A percentile compares a stretch with the other conserved stretches of the same genome.
phyloP scores from a whole-genome alignment of 768 basidiomycete species.

The Tricholoma furcatifolium region DNA sequence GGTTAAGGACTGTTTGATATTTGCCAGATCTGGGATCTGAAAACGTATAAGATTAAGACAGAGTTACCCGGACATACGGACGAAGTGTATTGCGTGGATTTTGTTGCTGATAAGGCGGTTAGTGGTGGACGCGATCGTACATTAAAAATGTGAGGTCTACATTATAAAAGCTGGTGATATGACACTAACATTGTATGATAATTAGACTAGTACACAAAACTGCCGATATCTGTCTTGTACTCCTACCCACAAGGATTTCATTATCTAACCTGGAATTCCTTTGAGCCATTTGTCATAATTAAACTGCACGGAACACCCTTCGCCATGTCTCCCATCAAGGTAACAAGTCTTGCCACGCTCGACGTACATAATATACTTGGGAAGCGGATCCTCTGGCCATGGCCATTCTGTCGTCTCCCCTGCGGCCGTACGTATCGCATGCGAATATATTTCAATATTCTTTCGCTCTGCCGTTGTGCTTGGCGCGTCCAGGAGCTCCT shows the following conservation, averaged over 20 bases:
- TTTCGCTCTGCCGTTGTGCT: constrained; percentile 52
- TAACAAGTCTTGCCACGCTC: constrained; percentile 37
- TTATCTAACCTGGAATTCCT: constrained; percentile 2
- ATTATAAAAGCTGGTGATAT: neutral
- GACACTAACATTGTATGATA: constrained; percentile 2
- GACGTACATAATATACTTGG: constrained; percentile 45
- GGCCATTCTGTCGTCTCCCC: constrained; percentile 35
- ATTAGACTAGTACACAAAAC: constrained; percentile 8
- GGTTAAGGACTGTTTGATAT: neutral
- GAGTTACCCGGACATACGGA: constrained; percentile 97
- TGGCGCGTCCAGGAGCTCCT: constrained; percentile 60
- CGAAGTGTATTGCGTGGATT: constrained; percentile 99
- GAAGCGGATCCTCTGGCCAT: constrained; percentile 37
- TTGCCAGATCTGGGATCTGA: constrained; percentile 89
- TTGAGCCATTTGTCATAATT: constrained; percentile 47
- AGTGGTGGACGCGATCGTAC: constrained; percentile 92
- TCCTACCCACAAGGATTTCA: neutral
- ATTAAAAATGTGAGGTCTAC: constrained; percentile 79
- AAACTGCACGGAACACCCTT: constrained; percentile 34
- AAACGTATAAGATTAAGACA: constrained; percentile 91
- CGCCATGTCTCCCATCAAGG: constrained; percentile 33
- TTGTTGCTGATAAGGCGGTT: constrained; percentile 98
- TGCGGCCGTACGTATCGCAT: constrained; percentile 47
- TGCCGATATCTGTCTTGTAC: too few relatives aligned
- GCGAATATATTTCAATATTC: constrained; percentile 56